Evolutionary conservation across 1,284 basidiomycete genomes (phyloP).

Genomic region (Rhodotorula mucilaginosa): DNA sequence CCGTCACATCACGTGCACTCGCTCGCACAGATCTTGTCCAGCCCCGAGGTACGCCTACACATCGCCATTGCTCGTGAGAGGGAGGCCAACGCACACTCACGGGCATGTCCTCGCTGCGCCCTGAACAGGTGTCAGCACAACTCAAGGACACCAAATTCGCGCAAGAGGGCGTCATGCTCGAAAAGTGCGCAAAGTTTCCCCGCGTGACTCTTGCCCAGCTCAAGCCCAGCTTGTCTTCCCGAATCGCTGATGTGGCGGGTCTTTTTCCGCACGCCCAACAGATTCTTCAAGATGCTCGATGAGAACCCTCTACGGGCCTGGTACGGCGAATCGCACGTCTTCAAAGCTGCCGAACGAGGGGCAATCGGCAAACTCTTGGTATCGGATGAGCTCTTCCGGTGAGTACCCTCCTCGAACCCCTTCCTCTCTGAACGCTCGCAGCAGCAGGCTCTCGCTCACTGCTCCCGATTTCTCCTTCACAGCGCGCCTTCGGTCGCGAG

Average conservation of each 20-base stretch:
- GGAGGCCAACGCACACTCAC: background rate
- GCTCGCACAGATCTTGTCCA: constrained; percentile 88
- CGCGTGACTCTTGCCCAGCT: background rate
- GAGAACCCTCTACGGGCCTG: constrained; percentile 93
- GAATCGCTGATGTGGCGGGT: background rate
- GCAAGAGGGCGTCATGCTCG: constrained; percentile 82
- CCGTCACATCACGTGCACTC: constrained; percentile 94
- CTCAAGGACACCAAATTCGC: constrained; percentile 98
- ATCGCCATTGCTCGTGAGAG: too few species aligned
- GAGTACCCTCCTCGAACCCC: constrained; percentile 33
- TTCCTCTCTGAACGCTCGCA: background rate
- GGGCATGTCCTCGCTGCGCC: background rate
- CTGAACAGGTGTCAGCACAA: constrained; percentile 62
- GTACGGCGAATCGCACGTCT: constrained; percentile 96
- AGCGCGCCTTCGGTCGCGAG: constrained; percentile 34
- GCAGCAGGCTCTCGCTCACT: too few species aligned
- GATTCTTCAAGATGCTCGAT: constrained; percentile 95
- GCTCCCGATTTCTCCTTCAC: background rate
- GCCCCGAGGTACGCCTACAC: constrained; percentile 68
- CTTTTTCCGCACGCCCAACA: constrained; percentile 46
- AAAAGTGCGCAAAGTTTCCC: constrained; percentile 60
- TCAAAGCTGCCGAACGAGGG: constrained; percentile 83
- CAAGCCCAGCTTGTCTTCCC: background rate
- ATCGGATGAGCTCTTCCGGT: constrained; percentile 92
- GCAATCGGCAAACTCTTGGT: constrained; percentile 93